Conservation (phyloP, 2,329 filamentous ascomycete genomes). For the Fusarium heterosporum region DNA sequence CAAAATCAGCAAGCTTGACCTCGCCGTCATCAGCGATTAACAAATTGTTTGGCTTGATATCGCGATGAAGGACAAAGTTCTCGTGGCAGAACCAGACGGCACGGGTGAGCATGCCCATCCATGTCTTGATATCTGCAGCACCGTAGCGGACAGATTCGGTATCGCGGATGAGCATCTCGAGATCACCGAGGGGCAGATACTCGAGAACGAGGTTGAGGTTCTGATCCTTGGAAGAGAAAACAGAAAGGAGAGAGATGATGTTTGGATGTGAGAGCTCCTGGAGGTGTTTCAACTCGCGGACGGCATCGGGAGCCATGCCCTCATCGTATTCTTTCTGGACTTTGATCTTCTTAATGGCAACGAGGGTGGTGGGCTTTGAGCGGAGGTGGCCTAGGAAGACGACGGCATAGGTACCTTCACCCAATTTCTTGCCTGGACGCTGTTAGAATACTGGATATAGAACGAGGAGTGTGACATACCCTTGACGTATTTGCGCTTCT, state of each 20-base stretch:
- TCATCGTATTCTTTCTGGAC: slow-evolving; percentile 87
- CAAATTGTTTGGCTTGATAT: slow-evolving; percentile 99
- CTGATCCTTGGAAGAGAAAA: slow-evolving; percentile 96
- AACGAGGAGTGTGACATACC: slow-evolving; percentile 58
- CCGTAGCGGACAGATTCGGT: slow-evolving; percentile 82
- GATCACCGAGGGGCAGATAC: slow-evolving; percentile 90
- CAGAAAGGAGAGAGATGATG: slow-evolving; percentile 90
- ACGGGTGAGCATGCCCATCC: slow-evolving; percentile 97
- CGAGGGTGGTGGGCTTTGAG: slow-evolving; percentile 75
- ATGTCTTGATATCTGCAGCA: slow-evolving; percentile 92
- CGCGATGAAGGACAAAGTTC: slow-evolving; percentile 92
- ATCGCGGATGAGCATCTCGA: slow-evolving; percentile 95
- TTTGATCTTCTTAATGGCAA: slow-evolving; percentile 96
- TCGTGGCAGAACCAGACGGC: slow-evolving; percentile 98
- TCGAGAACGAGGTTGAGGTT: slow-evolving; percentile 97
- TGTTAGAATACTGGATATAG: neutral
- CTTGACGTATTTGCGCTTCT: slow-evolving; percentile 91
- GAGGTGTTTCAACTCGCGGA: slow-evolving; percentile 95
- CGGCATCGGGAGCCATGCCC: slow-evolving; percentile 92
- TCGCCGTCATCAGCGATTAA: slow-evolving; percentile 93
- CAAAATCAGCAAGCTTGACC: slow-evolving; percentile 97
- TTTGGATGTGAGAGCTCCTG: slow-evolving; percentile 96
- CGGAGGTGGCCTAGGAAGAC: slow-evolving; percentile 90
- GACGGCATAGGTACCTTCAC: slow-evolving; percentile 96
- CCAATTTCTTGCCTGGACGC: slow-evolving; percentile 82